These are phyloP conservation scores for Carex cristatella DNA, from an alignment of 176 grass and related monocot genomes.

Conservation along the genomic window DNA sequence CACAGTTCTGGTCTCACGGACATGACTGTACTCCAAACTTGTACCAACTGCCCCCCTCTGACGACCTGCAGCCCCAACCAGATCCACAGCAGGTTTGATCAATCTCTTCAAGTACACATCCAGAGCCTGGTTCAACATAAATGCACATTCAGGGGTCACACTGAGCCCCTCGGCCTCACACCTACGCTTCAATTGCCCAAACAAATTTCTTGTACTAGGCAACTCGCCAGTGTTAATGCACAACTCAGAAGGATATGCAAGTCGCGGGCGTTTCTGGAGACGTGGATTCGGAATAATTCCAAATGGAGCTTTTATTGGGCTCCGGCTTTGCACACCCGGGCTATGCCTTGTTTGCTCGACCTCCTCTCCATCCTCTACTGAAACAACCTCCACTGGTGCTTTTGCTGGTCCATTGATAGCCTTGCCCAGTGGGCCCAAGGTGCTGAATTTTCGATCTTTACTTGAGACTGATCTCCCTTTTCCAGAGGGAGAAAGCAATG, in stretches of 20 bases:
- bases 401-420: conserved; percentile 20
- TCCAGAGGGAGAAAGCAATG: conserved; percentile 14
- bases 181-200: conserved; percentile 29
- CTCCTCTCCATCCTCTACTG: conserved; percentile 83
- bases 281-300: conserved; percentile 32
- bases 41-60: conserved; percentile 24
- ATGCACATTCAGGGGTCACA: conserved; percentile 27
- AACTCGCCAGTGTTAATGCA: conserved; percentile 44
- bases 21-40: conserved; percentile 11
- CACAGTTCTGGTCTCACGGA: conserved; percentile 15
- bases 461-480: conserved; percentile 45
- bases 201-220: conserved; percentile 37
- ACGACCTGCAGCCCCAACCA: conserved; percentile 35
- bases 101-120: conserved; percentile 58
- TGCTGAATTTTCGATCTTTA: conserved; percentile 22
- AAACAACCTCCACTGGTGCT: conserved; percentile 27
- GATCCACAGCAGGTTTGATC: conserved; percentile 55
- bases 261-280: not conserved
- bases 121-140: conserved; percentile 53
- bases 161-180: conserved; percentile 37
- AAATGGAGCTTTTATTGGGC: conserved; percentile 45
- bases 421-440: conserved; percentile 26
- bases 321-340: conserved; percentile 57
- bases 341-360: conserved; percentile 66
- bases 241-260: not conserved